These are phyloP conservation scores for Ceratobasidium sp. DNA, from an alignment of 1,284 basidiomycete species.

Conservation along the genomic window DNA sequence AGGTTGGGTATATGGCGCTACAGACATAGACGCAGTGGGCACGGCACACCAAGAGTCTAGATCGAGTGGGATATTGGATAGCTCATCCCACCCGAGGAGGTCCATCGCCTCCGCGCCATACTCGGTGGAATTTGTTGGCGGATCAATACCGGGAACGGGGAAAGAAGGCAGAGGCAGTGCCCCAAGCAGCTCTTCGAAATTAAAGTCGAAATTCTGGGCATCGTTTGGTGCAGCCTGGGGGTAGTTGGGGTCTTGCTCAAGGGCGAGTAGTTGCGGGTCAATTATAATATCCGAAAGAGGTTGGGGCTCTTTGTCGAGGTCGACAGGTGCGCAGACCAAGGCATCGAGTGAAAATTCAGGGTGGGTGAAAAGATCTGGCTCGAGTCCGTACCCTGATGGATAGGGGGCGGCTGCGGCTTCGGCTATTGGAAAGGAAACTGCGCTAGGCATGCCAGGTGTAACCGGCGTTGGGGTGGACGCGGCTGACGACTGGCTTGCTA, in stretches of 20 bases:
- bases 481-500: constrained; percentile 14
- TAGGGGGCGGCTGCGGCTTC: background rate
- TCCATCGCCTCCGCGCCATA: background rate
- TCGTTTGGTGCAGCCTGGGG: background rate
- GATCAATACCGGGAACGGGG: background rate
- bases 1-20: background rate
- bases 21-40: background rate
- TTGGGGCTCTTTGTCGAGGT: background rate
- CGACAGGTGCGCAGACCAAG: background rate
- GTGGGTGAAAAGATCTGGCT: background rate
- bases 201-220: constrained; percentile 7
- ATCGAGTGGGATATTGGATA: constrained; percentile 6
- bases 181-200: constrained; percentile 14
- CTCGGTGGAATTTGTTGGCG: background rate
- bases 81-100: constrained; percentile 7
- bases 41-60: background rate
- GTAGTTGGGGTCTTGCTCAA: constrained; percentile 9
- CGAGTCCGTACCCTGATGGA: background rate
- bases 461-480: constrained; percentile 31
- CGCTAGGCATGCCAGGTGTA: constrained; percentile 20
- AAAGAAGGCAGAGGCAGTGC: constrained; percentile 8
- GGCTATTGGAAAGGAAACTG: background rate
- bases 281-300: constrained; percentile 16
- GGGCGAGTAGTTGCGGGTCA: constrained; percentile 25
- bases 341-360: constrained; percentile 8